Percentiles rank a stretch among this genome's conserved stretches.
Evolutionary conservation across 2,329 filamentous ascomycete genomes (phyloP).

Genomic region (Leptographium procerum): DNA sequence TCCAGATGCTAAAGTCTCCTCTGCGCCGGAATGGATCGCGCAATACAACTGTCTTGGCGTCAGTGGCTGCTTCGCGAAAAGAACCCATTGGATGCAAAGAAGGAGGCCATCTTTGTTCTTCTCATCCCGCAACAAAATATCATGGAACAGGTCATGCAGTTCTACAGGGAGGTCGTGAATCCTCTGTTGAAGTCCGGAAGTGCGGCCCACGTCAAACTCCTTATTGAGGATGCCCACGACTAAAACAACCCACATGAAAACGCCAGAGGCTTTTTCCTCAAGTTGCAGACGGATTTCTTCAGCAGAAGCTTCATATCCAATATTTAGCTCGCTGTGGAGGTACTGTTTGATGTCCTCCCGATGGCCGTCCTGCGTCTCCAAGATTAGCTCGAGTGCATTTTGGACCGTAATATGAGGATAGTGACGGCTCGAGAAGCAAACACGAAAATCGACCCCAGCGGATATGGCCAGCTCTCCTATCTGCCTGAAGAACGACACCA

Average conservation of each 20-base stretch:
- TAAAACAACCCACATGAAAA: constrained; percentile 34
- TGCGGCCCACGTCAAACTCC: constrained; percentile 18
- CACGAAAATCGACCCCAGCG: constrained; percentile 12
- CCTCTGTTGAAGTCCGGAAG: constrained; percentile 15
- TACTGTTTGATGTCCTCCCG: constrained; percentile 18
- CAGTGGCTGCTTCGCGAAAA: constrained; percentile 35
- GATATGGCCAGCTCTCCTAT: constrained; percentile 19
- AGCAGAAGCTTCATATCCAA: constrained; percentile 4
- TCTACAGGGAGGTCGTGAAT: constrained; percentile 12
- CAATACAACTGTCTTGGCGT: constrained; percentile 30
- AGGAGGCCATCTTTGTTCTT: constrained; percentile 27
- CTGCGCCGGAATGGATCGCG: constrained; percentile 22
- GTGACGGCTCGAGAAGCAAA: constrained; percentile 36
- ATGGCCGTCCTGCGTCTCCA: constrained; percentile 23
- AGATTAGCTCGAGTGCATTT: constrained; percentile 16
- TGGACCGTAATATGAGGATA: constrained; percentile 30
- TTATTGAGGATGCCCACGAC: constrained; percentile 27
- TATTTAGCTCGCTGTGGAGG: background rate
- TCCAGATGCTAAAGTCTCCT: background rate
- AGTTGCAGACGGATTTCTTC: constrained; percentile 17
- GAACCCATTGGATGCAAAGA: constrained; percentile 40
- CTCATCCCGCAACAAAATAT: constrained; percentile 37
- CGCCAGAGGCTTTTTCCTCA: constrained; percentile 23
- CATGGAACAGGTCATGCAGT: constrained; percentile 10
- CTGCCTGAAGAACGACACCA: constrained; percentile 31